Base-by-base conservation (phyloP, 2,329 filamentous ascomycete genomes). In the Fusarium pilosicola region DNA sequence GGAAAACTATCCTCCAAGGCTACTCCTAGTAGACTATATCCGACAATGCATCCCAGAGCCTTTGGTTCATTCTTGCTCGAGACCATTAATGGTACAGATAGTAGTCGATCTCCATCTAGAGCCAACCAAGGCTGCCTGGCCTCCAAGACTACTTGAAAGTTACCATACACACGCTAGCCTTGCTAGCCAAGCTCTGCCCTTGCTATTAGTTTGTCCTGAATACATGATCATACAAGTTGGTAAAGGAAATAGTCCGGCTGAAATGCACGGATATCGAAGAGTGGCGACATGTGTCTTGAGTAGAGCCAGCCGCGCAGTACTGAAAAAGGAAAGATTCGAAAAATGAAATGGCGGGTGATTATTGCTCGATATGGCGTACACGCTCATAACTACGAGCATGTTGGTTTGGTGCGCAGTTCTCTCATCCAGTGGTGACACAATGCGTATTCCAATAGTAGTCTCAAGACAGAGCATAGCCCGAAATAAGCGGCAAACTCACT, bases 391-490 rank as follows among this genome's bases (percentile, higher is more conserved):
- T 63, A 51, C 34, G 55, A 63, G 59, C 34, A 58, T 49, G 42
- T 45, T 24, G 41, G 13, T 61, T 28, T 59, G 39, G 42, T 30
- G 56, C 61, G 63, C 45, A 64, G 32, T 63, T 18, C 68, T 65
- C 66, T 71, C 71, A 54, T 59, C 62, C 71, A 62, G 60, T 39
- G 39, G 38, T 52, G 66, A 51, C 14, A 45, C 51, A n/a, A 22
- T 44, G 24, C 46, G 52, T 72, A 30, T 71, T 74, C 59, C 71
- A 74, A 74, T 48, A 39, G 41, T 59, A 32, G 26, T 61, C 59
- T 74, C 51, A 48, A 28, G 36, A 49, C 36, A 57, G 36, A 54
- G 41, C 36, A n/a, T 72, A 42, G 51, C 46, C 48, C 52, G 48
- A 66, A 59, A 59, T 34, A 46, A 46, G 34, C 44, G 41, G 57